These are phyloP conservation scores for Cercis canadensis DNA, from an alignment of 306 rosid species.

Conservation along the genomic window DNA sequence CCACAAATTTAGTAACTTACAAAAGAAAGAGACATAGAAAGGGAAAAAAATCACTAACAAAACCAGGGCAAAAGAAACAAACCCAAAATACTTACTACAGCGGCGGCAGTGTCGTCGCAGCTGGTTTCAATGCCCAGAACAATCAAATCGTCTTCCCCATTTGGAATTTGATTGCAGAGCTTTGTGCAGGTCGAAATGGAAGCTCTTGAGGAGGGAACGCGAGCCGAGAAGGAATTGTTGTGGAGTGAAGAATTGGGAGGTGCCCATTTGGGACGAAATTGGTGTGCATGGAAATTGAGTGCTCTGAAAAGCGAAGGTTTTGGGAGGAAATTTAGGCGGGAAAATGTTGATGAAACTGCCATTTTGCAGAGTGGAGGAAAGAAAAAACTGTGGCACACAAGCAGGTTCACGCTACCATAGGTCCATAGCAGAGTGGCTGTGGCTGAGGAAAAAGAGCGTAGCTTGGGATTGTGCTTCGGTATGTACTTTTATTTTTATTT, in stretches of 20 bases:
- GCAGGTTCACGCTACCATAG: not conserved
- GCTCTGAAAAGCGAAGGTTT: conserved; percentile 56
- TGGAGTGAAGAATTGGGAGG: conserved; percentile 25
- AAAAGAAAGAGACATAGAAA: conserved; percentile 5
- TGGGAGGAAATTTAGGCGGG: conserved; percentile 67
- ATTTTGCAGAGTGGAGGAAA: conserved; percentile 35
- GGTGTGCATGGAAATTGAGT: conserved; percentile 37
- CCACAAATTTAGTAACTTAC: not conserved
- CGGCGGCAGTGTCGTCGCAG: conserved; percentile 98
- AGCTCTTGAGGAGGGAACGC: conserved; percentile 25
- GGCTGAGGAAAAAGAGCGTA: not conserved
- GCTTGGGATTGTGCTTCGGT: too few species aligned
- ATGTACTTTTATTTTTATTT: too few species aligned
- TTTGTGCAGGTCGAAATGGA: conserved; percentile 11
- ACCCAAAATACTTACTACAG: conserved; percentile 60
- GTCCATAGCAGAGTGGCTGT: not conserved
- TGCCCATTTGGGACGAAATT: conserved; percentile 21
- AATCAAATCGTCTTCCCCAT: conserved; percentile 47
- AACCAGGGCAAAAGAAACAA: not conserved
- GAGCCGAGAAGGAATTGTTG: conserved; percentile 22
- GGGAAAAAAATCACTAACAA: not conserved
- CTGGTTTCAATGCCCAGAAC: conserved; percentile 96
- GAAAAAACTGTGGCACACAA: not conserved
- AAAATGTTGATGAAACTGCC: conserved; percentile 64
- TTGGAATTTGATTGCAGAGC: conserved; percentile 28